Base-by-base conservation (phyloP, 176 grass and related monocot species). In the Musa itinerans region DNA sequence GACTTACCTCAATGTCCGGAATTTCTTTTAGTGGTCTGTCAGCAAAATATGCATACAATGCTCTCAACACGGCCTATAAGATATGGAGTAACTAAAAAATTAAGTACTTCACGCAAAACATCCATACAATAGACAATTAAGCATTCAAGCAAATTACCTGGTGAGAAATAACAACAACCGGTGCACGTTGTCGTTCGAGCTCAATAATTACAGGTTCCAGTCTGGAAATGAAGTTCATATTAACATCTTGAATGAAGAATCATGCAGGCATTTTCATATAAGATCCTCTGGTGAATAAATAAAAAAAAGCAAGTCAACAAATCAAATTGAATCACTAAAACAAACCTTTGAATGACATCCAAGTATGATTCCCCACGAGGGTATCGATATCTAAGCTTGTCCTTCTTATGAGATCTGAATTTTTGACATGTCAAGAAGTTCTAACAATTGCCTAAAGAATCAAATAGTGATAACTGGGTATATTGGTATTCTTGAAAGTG, bases 151-250 rank as follows among this genome's bases (percentile, higher is more conserved):
- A 55, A 22, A 71, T 76, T 93, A 98, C 95, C 86, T 98, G 95
- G 80, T 98, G 95, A 89, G 95, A 82, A 91, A 98, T 89, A 73
- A 98, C 95, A 20, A 98, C 95, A 50, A 98, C 95, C 66, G 95
- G 90, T 52, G 95, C 84, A 82, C 86, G 95, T 75, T 98, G 95
- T 56, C 90, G 73, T 86, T 98, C 90, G 72, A 98, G 90, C 78
- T 98, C 95, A 83, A 93, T 93, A 72, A 98, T 98, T 63, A 98
- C 95, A 80, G 95, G 86, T 78, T 98, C 95, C 26, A 94, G 78
- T 82, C 95, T 98, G 78, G 58, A 86, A 51, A 81, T 25, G 71
- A 19, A 77, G 34, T 43, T 43, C 34, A 4, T 43, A 43, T 43
- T 43, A 43, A 16, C 65, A 82, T 50, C 2, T n/a, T 70, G 21